A percentile compares a stretch with the other conserved stretches of the same genome.
Evolutionary conservation across 2,329 filamentous ascomycete species (phyloP).

Genomic region (Cercospora sp.): DNA sequence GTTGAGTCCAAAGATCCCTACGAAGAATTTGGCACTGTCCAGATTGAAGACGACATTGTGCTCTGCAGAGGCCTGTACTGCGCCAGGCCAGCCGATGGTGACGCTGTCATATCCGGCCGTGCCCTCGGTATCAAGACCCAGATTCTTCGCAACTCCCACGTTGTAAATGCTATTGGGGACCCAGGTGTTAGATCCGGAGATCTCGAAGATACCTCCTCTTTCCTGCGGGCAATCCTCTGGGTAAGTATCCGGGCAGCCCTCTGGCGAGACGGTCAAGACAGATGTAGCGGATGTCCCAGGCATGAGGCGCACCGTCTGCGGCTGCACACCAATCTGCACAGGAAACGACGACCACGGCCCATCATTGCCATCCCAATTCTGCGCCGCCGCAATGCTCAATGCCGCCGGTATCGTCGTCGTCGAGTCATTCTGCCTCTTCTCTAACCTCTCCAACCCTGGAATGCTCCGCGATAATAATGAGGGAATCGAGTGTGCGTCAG

Average conservation of each 20-base stretch:
- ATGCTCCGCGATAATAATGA: constrained; percentile 8
- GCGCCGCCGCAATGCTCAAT: constrained; percentile 39
- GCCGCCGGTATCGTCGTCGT: constrained; percentile 35
- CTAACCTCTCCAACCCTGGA: neutral
- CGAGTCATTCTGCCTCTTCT: constrained; percentile 1
- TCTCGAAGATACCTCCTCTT: constrained; percentile 50
- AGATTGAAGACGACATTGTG: constrained; percentile 38
- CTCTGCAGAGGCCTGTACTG: constrained; percentile 33
- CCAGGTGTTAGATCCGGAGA: constrained; percentile 60
- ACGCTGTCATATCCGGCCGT: constrained; percentile 39
- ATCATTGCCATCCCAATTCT: constrained; percentile 43
- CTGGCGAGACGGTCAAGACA: constrained; percentile 34
- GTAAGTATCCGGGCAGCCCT: constrained; percentile 35
- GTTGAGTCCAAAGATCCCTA: constrained; percentile 41
- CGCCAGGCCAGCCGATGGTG: constrained; percentile 41
- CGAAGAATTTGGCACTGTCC: constrained; percentile 33
- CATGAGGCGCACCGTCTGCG: constrained; percentile 39
- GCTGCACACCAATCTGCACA: constrained; percentile 38
- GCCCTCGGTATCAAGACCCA: constrained; percentile 46
- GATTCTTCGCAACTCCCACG: constrained; percentile 58
- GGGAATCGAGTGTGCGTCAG: constrained; percentile 13
- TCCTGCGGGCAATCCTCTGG: constrained; percentile 34
- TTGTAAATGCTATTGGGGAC: constrained; percentile 60
- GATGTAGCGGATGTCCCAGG: constrained; percentile 38
- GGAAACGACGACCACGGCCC: constrained; percentile 43